phyloP scores from a whole-genome alignment of 805 yeast genomes.

The Sugiyamaella chiloensis region DNA sequence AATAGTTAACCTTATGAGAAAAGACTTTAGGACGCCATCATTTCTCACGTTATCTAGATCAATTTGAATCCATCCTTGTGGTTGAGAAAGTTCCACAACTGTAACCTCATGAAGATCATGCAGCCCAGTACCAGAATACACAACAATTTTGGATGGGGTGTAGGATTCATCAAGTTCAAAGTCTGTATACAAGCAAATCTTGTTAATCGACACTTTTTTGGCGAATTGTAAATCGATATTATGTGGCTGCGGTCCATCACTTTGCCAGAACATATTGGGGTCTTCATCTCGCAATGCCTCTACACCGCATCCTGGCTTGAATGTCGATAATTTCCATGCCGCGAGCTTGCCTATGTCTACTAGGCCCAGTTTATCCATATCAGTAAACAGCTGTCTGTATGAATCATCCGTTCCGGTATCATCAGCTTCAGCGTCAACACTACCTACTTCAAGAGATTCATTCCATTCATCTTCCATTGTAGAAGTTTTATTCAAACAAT shows the following conservation, averaged over 20 bases:
- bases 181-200: slow-evolving; percentile 71
- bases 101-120: slow-evolving; percentile 72
- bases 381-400: slow-evolving; percentile 44
- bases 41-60: slow-evolving; percentile 51
- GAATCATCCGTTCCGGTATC: neutral
- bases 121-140: slow-evolving; percentile 74
- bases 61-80: slow-evolving; percentile 76
- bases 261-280: slow-evolving; percentile 84
- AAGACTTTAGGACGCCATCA: slow-evolving; percentile 58
- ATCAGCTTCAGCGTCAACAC: neutral
- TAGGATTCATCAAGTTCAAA: slow-evolving; percentile 80
- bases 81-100: slow-evolving; percentile 55
- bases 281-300: slow-evolving; percentile 65
- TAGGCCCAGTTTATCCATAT: slow-evolving; percentile 55
- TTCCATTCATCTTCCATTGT: slow-evolving; percentile 1
- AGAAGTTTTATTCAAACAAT: no score
- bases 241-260: slow-evolving; percentile 92
- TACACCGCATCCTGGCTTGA: slow-evolving; percentile 69
- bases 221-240: slow-evolving; percentile 72
- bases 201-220: slow-evolving; percentile 64
- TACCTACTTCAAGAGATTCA: neutral
- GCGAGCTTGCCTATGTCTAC: slow-evolving; percentile 79
- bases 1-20: slow-evolving; percentile 58
- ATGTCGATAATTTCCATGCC: slow-evolving; percentile 78
- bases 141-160: slow-evolving; percentile 69